These are phyloP conservation scores for Colletotrichum musicola DNA, from an alignment of 2,329 filamentous ascomycete genomes.

Conservation along the genomic window DNA sequence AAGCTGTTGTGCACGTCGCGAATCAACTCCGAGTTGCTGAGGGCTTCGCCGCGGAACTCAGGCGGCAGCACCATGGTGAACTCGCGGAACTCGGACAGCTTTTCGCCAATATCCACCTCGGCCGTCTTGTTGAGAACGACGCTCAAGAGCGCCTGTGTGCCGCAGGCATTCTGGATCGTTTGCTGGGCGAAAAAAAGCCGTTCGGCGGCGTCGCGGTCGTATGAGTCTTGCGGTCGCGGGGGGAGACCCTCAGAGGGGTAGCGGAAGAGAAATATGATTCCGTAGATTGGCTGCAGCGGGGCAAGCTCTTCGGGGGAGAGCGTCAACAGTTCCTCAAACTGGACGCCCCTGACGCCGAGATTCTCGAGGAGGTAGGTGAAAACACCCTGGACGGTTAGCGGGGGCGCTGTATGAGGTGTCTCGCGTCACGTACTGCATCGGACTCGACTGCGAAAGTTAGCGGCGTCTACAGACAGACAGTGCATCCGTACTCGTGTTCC, in stretches of 20 bases:
- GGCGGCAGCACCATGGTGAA: slow-evolving; percentile 88
- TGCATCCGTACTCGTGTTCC: slow-evolving; percentile 83
- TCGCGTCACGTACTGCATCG: slow-evolving; percentile 81
- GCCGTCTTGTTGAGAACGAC: slow-evolving; percentile 88
- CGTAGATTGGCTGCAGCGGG: slow-evolving; percentile 83
- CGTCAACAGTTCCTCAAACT: slow-evolving; percentile 95
- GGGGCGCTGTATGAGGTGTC: neutral
- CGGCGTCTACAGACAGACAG: slow-evolving; percentile 16
- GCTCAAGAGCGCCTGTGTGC: slow-evolving; percentile 93
- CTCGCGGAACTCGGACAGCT: slow-evolving; percentile 83
- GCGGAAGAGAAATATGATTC: slow-evolving; percentile 99
- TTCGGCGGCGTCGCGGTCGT: slow-evolving; percentile 80
- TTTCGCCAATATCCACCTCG: slow-evolving; percentile 77
- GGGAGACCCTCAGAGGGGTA: slow-evolving; percentile 80
- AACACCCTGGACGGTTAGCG: slow-evolving; percentile 73
- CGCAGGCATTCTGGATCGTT: slow-evolving; percentile 98
- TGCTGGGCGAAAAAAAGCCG: slow-evolving; percentile 94
- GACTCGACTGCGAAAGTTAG: slow-evolving; percentile 76
- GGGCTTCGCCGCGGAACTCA: slow-evolving; percentile 73
- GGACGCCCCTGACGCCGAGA: slow-evolving; percentile 91
- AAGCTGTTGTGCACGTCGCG: slow-evolving; percentile 91
- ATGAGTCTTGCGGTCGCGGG: slow-evolving; percentile 56
- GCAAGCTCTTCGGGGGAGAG: slow-evolving; percentile 83
- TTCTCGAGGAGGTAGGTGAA: slow-evolving; percentile 96
- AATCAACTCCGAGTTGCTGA: slow-evolving; percentile 75